Evolutionary conservation across 768 basidiomycete species (phyloP).

Genomic region (Xerocomus brunneocitrinus): DNA sequence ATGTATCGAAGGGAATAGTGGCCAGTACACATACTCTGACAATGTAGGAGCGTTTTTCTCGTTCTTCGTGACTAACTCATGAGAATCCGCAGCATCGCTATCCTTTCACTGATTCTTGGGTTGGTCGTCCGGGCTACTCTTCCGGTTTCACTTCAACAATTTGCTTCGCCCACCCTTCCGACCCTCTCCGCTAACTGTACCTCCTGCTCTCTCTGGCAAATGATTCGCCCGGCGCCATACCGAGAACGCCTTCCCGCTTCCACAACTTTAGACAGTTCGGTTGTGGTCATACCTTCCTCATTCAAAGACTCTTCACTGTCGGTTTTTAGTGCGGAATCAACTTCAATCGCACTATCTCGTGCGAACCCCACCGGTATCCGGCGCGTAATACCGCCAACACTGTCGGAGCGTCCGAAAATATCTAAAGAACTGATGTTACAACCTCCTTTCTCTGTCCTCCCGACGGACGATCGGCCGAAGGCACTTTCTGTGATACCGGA

Average conservation of each 20-base stretch:
- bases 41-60: constrained; percentile 44
- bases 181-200: constrained; percentile 25
- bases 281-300: constrained; percentile 34
- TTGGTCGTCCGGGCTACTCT: constrained; percentile 34
- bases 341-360: constrained; percentile 22
- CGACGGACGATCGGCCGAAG: constrained; percentile 20
- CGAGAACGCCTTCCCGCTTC: constrained; percentile 33
- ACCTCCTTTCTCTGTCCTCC: constrained; percentile 26
- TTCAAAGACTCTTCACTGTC: constrained; percentile 50
- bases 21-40: constrained; percentile 56
- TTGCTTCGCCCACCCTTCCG: constrained; percentile 11
- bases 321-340: constrained; percentile 46
- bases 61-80: constrained; percentile 12
- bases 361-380: constrained; percentile 25
- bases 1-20: constrained; percentile 35
- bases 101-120: constrained; percentile 65
- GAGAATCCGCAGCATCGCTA: constrained; percentile 48
- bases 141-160: constrained; percentile 20
- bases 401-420: constrained; percentile 26
- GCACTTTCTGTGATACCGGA: constrained; percentile 29
- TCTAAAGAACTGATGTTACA: constrained; percentile 37
- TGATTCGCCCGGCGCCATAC: constrained; percentile 38
- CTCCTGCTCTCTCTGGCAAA: constrained; percentile 36
- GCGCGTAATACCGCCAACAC: constrained; percentile 15
- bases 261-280: constrained; percentile 26